Conservation (phyloP, 352 stramenopile genomes). For the Globisporangium ultimum region DNA sequence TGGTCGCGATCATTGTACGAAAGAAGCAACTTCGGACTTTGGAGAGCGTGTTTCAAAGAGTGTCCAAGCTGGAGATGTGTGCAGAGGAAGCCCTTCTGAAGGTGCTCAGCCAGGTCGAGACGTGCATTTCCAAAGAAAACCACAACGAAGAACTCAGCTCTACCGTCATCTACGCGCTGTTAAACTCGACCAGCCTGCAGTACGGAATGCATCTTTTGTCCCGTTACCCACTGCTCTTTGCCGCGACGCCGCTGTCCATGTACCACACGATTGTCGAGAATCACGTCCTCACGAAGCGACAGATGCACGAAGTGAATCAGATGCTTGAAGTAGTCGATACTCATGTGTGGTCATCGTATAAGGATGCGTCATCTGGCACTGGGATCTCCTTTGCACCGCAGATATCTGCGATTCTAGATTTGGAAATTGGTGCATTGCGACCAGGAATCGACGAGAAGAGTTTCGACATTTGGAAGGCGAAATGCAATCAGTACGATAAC, state of each 20-base stretch:
- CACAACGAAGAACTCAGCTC: slow-evolving; percentile 51
- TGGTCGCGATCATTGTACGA: slow-evolving; percentile 42
- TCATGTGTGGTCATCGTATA: slow-evolving; percentile 78
- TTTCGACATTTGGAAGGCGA: slow-evolving; percentile 50
- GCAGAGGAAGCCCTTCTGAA: slow-evolving; percentile 34
- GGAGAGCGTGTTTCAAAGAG: slow-evolving; percentile 33
- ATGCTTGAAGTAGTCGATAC: slow-evolving; percentile 83
- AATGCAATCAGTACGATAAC: slow-evolving; percentile 53
- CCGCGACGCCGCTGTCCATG: slow-evolving; percentile 55
- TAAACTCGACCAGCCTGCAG: slow-evolving; percentile 52
- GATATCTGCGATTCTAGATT: slow-evolving; percentile 55
- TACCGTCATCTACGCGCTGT: slow-evolving; percentile 60
- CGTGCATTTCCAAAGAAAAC: slow-evolving; percentile 23
- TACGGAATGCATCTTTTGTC: slow-evolving; percentile 61
- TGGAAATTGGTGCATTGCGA: slow-evolving; percentile 48
- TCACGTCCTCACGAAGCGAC: slow-evolving; percentile 59
- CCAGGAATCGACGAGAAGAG: slow-evolving; percentile 40
- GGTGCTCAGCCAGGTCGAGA: slow-evolving; percentile 51
- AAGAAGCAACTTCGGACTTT: slow-evolving; percentile 38
- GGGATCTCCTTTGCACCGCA: slow-evolving; percentile 71
- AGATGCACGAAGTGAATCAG: slow-evolving; percentile 59
- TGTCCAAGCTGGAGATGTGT: slow-evolving; percentile 25
- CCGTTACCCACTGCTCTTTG: slow-evolving; percentile 60
- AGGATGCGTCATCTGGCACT: slow-evolving; percentile 44
- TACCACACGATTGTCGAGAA: slow-evolving; percentile 81